phyloP scores from a whole-genome alignment of 305 asterid genomes.

The Fraxinus ornus region DNA sequence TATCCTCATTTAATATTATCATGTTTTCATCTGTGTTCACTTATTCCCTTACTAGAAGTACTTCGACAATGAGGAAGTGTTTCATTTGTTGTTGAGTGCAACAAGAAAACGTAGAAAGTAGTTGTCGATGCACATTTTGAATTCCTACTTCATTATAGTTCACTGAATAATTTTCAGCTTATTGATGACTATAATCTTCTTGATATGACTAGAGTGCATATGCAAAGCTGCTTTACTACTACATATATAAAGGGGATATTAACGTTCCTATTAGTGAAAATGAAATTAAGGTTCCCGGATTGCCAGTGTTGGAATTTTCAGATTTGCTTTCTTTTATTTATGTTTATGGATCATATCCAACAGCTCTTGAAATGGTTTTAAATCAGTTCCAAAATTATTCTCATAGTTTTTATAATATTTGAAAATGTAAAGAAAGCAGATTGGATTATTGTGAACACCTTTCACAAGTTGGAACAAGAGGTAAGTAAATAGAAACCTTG shows the following conservation, averaged over 20 bases:
- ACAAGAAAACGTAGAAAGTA: neutral
- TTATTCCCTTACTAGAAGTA: neutral
- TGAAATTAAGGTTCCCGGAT: constrained; percentile 20
- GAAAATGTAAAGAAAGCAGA: constrained; percentile 28
- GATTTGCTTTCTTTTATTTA: constrained; percentile 26
- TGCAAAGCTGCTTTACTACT: constrained; percentile 56
- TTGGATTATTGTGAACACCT: constrained; percentile 36
- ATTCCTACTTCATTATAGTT: constrained; percentile 9
- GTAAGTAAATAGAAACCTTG: constrained; percentile 11
- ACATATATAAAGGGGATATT: constrained; percentile 13
- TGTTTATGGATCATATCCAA: no score
- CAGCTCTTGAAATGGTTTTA: neutral
- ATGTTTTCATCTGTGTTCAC: no score
- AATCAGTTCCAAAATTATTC: no score
- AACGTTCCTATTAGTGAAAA: constrained; percentile 29
- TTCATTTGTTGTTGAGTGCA: neutral
- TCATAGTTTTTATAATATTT: no score
- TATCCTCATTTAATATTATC: neutral
- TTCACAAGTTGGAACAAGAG: constrained; percentile 32
- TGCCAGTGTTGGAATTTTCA: constrained; percentile 13
- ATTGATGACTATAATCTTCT: neutral
- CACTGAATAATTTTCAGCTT: neutral
- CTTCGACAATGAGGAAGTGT: neutral
- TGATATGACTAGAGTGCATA: constrained; percentile 47
- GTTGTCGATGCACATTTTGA: neutral